Evolutionary conservation across 164 flowering plant genomes (phyloP).

Genomic region (Brasenia schreberi): DNA sequence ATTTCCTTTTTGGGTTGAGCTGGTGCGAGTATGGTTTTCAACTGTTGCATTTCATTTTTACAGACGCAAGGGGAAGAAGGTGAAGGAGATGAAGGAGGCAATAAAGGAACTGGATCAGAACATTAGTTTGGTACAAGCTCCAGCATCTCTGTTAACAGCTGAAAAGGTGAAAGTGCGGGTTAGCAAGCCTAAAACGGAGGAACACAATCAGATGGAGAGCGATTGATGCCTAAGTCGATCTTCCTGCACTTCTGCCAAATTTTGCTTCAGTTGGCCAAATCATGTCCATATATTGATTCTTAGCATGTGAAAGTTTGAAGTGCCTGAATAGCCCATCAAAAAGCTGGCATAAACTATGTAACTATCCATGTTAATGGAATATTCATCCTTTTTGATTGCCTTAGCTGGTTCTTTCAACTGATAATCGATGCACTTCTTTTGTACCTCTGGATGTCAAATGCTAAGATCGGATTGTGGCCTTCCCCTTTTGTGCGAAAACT

Average conservation of each 20-base stretch:
- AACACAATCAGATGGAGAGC: constrained; percentile 37
- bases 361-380: too few species aligned
- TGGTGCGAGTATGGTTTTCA: background rate
- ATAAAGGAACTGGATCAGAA: constrained; percentile 43
- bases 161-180: constrained; percentile 19
- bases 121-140: constrained; percentile 48
- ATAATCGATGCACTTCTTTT: too few species aligned
- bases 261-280: too few species aligned
- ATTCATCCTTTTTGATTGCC: too few species aligned
- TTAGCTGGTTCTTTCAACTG: too few species aligned
- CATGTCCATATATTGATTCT: too few species aligned
- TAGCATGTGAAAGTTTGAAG: too few species aligned
- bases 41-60: background rate
- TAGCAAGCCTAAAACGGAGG: constrained; percentile 17
- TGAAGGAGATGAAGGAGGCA: constrained; percentile 12
- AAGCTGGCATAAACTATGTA: too few species aligned
- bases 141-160: constrained; percentile 21
- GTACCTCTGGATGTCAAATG: too few species aligned
- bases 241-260: background rate
- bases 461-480: too few species aligned
- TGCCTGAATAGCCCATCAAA: too few species aligned
- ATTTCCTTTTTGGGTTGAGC: background rate
- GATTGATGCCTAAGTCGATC: background rate
- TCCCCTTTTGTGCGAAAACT: too few species aligned
- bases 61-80: constrained; percentile 11